phyloP scores from a whole-genome alignment of 2,329 filamentous ascomycete genomes.

The Exophiala lecanii-corni region DNA sequence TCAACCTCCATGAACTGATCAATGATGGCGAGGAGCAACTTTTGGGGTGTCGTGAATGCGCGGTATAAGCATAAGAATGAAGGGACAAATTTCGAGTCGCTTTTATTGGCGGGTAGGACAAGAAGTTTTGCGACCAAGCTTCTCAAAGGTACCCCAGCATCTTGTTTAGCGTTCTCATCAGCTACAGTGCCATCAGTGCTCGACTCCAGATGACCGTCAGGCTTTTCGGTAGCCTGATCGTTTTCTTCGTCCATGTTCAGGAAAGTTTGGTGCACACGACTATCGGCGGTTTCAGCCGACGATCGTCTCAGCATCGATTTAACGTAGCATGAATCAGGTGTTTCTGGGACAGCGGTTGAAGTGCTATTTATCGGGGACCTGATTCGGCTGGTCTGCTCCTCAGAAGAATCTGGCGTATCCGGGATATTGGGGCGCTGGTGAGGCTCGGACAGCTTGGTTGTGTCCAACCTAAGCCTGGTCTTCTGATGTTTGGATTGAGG shows the following conservation, averaged over 20 bases:
- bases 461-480: slow-evolving; percentile 23
- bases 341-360: slow-evolving; percentile 19
- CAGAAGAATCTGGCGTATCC: slow-evolving; percentile 24
- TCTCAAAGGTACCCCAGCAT: slow-evolving; percentile 46
- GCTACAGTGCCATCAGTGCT: slow-evolving; percentile 8
- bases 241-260: slow-evolving; percentile 29
- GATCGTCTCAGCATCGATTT: slow-evolving; percentile 22
- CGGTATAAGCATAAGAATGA: slow-evolving; percentile 91
- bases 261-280: slow-evolving; percentile 25
- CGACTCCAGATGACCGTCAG: slow-evolving; percentile 6
- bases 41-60: slow-evolving; percentile 79
- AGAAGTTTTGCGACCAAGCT: slow-evolving; percentile 85
- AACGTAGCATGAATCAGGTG: slow-evolving; percentile 25
- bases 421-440: slow-evolving; percentile 17
- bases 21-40: slow-evolving; percentile 69
- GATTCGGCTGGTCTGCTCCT: slow-evolving; percentile 17
- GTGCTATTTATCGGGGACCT: slow-evolving; percentile 9
- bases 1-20: slow-evolving; percentile 65
- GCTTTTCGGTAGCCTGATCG: slow-evolving; percentile 14
- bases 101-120: slow-evolving; percentile 72
- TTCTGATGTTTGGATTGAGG: slow-evolving; percentile 6
- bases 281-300: slow-evolving; percentile 22
- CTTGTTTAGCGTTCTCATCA: slow-evolving; percentile 32
- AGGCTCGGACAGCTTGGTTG: slow-evolving; percentile 11
- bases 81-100: slow-evolving; percentile 82